Evolutionary conservation across 768 basidiomycete species (phyloP).

Genomic region (Rhodosporidiobolus sp.): DNA sequence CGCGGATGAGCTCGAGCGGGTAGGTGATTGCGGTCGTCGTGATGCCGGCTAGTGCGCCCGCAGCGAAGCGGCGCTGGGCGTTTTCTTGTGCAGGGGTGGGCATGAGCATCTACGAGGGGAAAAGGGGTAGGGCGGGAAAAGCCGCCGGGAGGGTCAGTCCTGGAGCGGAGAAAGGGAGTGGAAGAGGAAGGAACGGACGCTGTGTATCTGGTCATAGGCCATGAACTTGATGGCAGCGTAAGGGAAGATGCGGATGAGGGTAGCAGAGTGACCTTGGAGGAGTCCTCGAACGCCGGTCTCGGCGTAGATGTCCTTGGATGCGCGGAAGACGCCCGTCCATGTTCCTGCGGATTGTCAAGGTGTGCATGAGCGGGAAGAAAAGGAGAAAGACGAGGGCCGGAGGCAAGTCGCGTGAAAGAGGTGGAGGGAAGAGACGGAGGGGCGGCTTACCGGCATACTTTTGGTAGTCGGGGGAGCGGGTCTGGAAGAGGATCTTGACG

Average conservation of each 20-base stretch:
- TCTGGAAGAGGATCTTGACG: constrained; percentile 98
- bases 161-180: background rate
- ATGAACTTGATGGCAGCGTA: constrained; percentile 97
- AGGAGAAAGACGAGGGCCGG: background rate
- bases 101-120: constrained; percentile 66
- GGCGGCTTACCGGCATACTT: constrained; percentile 75
- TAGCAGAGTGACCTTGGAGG: constrained; percentile 94
- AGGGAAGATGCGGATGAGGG: constrained; percentile 88
- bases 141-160: background rate
- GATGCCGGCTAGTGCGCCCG: constrained; percentile 83
- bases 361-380: background rate
- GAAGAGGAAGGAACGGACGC: constrained; percentile 53
- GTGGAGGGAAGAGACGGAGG: background rate
- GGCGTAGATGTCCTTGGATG: constrained; percentile 62
- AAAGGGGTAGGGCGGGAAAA: background rate
- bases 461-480: constrained; percentile 88
- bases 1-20: constrained; percentile 89
- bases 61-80: constrained; percentile 70
- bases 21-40: constrained; percentile 89
- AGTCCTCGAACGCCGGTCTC: constrained; percentile 68
- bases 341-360: constrained; percentile 58
- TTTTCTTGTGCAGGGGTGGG: constrained; percentile 76
- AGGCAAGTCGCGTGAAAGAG: background rate
- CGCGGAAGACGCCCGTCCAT: constrained; percentile 78
- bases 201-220: constrained; percentile 83